Percentiles rank a stretch among this genome's conserved stretches.
Conservation (phyloP, 169 alveolate species). For the Eimeria sp. region DNA sequence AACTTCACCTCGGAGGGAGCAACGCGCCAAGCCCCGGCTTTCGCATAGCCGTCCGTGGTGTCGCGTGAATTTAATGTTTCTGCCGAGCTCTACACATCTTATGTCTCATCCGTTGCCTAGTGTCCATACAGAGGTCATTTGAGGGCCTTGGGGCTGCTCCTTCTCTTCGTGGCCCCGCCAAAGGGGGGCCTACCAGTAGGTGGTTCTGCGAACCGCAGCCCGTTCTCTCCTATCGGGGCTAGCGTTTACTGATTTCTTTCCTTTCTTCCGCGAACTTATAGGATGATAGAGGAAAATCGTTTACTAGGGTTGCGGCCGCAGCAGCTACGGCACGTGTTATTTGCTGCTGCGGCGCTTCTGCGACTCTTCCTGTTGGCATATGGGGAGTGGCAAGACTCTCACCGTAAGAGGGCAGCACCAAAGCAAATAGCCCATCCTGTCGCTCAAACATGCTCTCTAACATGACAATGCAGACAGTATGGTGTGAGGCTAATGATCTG, state of each 20-base stretch:
- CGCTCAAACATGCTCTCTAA: neutral
- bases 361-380: conserved; percentile 47
- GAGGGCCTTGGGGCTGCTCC: too few species aligned
- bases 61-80: neutral
- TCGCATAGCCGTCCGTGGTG: neutral
- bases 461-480: neutral
- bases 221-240: too few species aligned
- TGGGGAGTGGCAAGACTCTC: conserved; percentile 83
- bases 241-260: too few species aligned
- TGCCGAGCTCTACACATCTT: too few species aligned
- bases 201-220: too few species aligned
- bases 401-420: conserved; percentile 11
- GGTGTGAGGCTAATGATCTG: neutral
- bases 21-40: neutral
- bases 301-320: conserved; percentile 33
- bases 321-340: conserved; percentile 64
- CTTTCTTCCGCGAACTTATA: neutral
- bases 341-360: conserved; percentile 59
- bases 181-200: too few species aligned
- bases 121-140: too few species aligned
- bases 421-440: neutral
- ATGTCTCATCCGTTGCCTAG: too few species aligned
- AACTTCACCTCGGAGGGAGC: neutral
- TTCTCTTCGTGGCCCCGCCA: too few species aligned
- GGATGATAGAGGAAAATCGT: neutral